These are phyloP conservation scores for Fennellomyces sp. DNA, from an alignment of 371 early-diverging fungal genomes.

Conservation along the genomic window DNA sequence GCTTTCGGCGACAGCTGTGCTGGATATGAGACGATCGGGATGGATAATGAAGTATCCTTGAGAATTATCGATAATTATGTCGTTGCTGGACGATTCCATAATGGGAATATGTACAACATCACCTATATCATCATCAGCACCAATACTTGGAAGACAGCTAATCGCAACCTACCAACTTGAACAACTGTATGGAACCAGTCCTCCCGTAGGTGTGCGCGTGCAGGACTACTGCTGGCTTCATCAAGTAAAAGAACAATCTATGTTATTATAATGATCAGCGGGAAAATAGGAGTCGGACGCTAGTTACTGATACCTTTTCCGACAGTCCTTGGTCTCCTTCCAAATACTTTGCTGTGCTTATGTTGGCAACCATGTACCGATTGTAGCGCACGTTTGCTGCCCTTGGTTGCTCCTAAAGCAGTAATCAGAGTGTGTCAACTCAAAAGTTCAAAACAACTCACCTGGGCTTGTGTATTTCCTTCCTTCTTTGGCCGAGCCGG, in stretches of 20 bases:
- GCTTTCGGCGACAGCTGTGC: conserved; percentile 77
- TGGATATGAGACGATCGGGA: conserved; percentile 82
- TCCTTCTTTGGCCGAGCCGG: not conserved
- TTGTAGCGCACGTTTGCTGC: conserved; percentile 3
- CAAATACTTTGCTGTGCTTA: not conserved
- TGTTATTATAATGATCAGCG: not conserved
- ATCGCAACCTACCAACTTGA: conserved; percentile 13
- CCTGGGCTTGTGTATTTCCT: not conserved
- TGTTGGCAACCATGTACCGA: conserved; percentile 17
- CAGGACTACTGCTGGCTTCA: not conserved
- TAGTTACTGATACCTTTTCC: conserved; percentile 17
- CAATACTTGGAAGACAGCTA: not conserved
- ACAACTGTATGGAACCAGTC: conserved; percentile 50
- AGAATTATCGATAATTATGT: conserved; percentile 51
- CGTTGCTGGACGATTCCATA: conserved; percentile 7
- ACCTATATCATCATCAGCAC: conserved; percentile 23
- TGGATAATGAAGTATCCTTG: conserved; percentile 67
- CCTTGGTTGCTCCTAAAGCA: not conserved
- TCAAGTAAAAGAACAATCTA: conserved; percentile 4
- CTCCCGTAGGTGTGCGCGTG: conserved; percentile 33
- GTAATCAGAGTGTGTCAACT: not conserved
- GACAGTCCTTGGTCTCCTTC: not conserved
- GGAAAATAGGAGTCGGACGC: too few species aligned
- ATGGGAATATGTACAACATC: conserved; percentile 58
- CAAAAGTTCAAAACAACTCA: not conserved